Evolutionary conservation across 352 stramenopile genomes (phyloP), one percentile per base, ranked within the genome.

Genomic region (Salisapilia sapeloensis): DNA sequence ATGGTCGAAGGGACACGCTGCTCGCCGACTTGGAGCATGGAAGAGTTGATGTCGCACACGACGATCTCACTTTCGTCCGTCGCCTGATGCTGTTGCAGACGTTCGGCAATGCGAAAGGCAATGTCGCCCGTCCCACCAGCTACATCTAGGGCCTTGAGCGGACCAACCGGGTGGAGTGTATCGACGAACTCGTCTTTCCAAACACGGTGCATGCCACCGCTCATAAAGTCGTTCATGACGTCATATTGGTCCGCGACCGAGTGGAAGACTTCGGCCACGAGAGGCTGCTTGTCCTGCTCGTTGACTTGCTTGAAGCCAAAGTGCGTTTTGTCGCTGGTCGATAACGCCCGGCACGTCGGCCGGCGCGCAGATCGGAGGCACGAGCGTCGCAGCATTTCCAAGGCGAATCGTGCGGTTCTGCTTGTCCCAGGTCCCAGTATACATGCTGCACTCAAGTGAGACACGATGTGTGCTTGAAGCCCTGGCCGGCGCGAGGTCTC

Each of bases 151-250:
- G 78, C 71, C 26, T 59, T 55, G 6, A 92, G 53, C 6, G 71
- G 69, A 0, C 69, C 69, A 15, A 89, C 52, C 0, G 76, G 76
- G 34, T 83, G 60, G 29, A 92, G 41, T 47, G 65, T 78, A 39
- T 87, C 59, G 29, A 96, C 81, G 53, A 99, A 92, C 33, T 94
- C 65, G 55, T 99, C 93, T 48, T 99, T 99, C 93, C 94, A 99
- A 15, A 97, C 46, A 17, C 94, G 74, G 52, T 94, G 82, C 67
- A 94, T 78, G 35, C 84, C 93, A 26, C 71, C 92, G 44, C 75
- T 96, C 94, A 99, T 99, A 44, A 98, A 85, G 62, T 99, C 95
- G 61, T 99, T 99, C 95, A 99, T 99, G 13, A 99, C 59, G 61
- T 99, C 95, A 37, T 92, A 92, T 52, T 74, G 89, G 40, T 96